Conservation (phyloP, 2,329 filamentous ascomycete species). For the Clarireedia sp. region DNA sequence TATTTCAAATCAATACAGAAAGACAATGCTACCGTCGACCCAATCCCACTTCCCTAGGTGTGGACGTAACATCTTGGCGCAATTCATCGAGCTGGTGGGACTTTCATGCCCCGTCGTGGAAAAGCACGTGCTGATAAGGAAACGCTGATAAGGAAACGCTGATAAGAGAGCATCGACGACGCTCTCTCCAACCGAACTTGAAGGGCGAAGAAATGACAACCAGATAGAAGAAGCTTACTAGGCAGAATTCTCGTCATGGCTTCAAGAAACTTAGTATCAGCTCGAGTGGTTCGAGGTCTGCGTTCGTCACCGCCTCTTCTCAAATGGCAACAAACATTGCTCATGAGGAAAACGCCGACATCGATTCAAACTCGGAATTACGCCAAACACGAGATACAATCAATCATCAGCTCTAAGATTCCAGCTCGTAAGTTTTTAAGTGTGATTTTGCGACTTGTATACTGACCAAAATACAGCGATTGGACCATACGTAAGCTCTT, state of each 20-base stretch:
- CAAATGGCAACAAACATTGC: neutral
- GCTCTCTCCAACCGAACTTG: too few relatives aligned
- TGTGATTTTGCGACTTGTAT: neutral
- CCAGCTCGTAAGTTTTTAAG: slow-evolving; percentile 6
- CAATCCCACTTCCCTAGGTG: too few relatives aligned
- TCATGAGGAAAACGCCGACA: neutral
- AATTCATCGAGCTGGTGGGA: too few relatives aligned
- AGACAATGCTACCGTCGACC: too few relatives aligned
- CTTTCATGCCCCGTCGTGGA: too few relatives aligned
- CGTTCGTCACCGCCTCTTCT: neutral
- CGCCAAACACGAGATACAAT: neutral
- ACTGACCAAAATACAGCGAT: slow-evolving; percentile 37
- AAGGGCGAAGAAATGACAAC: too few relatives aligned
- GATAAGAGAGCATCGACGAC: too few relatives aligned
- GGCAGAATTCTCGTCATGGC: neutral
- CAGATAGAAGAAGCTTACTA: too few relatives aligned
- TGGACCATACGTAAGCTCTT: slow-evolving; percentile 50
- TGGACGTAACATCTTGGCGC: too few relatives aligned
- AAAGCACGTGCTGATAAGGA: too few relatives aligned
- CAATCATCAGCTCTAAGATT: neutral
- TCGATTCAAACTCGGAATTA: neutral
- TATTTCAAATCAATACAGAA: too few relatives aligned
- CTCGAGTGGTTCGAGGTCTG: neutral
- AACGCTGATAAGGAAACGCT: too few relatives aligned
- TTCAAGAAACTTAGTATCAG: neutral